Evolutionary conservation across 352 stramenopile species (phyloP).

Genomic region (Phytopythium vexans): DNA sequence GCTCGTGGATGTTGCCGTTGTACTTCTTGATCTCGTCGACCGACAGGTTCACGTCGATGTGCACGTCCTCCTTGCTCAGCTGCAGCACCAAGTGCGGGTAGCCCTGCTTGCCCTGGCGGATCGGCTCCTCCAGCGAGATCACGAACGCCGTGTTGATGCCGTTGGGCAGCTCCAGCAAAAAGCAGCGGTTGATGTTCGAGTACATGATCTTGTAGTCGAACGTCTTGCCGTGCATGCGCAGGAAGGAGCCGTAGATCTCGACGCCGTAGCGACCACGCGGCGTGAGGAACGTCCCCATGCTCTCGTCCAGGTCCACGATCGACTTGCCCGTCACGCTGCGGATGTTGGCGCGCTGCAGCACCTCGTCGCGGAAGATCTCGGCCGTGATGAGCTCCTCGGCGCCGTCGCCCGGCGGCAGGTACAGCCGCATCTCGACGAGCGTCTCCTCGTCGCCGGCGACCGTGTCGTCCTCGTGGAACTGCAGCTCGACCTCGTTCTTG

Average conservation of each 20-base stretch:
- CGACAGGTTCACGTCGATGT: conserved; percentile 93
- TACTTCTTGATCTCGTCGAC: conserved; percentile 98
- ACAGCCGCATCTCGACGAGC: conserved; percentile 96
- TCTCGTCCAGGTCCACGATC: conserved; percentile 96
- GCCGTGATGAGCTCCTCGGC: conserved; percentile 55
- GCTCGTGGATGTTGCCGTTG: conserved; percentile 94
- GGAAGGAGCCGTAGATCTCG: conserved; percentile 96
- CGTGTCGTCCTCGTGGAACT: conserved; percentile 98
- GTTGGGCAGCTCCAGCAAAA: conserved; percentile 96
- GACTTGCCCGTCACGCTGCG: conserved; percentile 93
- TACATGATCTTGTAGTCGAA: conserved; percentile 99
- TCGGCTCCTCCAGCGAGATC: conserved; percentile 98
- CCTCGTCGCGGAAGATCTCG: conserved; percentile 81
- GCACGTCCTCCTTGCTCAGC: conserved; percentile 81
- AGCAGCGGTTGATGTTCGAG: conserved; percentile 98
- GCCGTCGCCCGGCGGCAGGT: conserved; percentile 84
- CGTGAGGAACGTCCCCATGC: conserved; percentile 97
- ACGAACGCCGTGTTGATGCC: conserved; percentile 98
- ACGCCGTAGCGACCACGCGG: conserved; percentile 97
- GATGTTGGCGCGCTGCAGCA: conserved; percentile 83
- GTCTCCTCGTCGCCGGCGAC: conserved; percentile 93
- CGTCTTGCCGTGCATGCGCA: conserved; percentile 97
- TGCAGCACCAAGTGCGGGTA: conserved; percentile 99
- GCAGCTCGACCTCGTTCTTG: conserved; percentile 98
- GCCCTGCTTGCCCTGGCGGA: conserved; percentile 98